phyloP scores from a whole-genome alignment of 345 rosid genomes.

The Salix arbutifolia region DNA sequence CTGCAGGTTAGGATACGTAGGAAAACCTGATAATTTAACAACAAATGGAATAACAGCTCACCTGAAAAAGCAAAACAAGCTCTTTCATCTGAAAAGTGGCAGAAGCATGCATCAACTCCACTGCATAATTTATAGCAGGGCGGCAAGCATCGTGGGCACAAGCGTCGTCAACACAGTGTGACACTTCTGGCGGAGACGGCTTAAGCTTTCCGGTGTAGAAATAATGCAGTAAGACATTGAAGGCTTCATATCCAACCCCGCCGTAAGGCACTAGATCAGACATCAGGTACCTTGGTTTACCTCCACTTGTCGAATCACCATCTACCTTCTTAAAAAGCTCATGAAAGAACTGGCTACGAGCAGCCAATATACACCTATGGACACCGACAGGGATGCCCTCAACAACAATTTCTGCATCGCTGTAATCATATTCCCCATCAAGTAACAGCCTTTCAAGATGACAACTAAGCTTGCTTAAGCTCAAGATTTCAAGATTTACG shows the following conservation, averaged over 20 bases:
- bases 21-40: not conserved
- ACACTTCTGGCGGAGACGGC: slow-evolving; percentile 34
- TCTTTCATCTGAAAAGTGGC: slow-evolving; percentile 41
- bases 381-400: slow-evolving; percentile 12
- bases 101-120: slow-evolving; percentile 46
- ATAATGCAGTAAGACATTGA: slow-evolving; percentile 33
- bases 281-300: slow-evolving; percentile 32
- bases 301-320: slow-evolving; percentile 13
- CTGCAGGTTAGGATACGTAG: not conserved
- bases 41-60: not conserved
- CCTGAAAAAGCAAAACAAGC: slow-evolving; percentile 42
- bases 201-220: slow-evolving; percentile 41
- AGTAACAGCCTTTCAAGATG: not conserved
- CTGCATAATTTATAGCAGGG: slow-evolving; percentile 37
- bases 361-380: slow-evolving; percentile 45
- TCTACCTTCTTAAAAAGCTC: slow-evolving; percentile 9
- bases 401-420: not conserved
- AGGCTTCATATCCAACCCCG: slow-evolving; percentile 42
- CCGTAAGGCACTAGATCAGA: slow-evolving; percentile 25
- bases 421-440: not conserved
- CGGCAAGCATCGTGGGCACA: slow-evolving; percentile 43
- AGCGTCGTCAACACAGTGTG: slow-evolving; percentile 36
- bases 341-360: slow-evolving; percentile 38
- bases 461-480: not conserved
- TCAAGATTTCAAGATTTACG: not conserved